phyloP scores from a whole-genome alignment of 2,329 filamentous ascomycete genomes.

The Aspergillus bombycis region DNA sequence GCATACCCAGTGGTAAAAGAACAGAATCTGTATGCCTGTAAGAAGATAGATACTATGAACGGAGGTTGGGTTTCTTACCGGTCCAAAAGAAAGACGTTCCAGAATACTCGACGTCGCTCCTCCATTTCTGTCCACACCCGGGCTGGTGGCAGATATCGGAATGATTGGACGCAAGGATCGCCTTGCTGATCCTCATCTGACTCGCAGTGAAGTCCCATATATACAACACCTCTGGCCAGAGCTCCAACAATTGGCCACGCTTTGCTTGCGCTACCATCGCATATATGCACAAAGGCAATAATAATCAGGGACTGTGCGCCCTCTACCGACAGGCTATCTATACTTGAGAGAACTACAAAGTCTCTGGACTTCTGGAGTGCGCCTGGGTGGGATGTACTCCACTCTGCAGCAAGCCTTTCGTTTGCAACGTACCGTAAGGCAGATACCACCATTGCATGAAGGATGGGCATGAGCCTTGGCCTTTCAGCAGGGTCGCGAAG shows the following conservation, averaged over 20 bases:
- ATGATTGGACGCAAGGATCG: conserved; percentile 31
- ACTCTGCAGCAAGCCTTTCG: neutral
- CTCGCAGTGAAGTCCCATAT: conserved; percentile 41
- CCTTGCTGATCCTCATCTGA: conserved; percentile 27
- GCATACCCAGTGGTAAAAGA: neutral
- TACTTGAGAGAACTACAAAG: conserved; percentile 15
- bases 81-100: conserved; percentile 47
- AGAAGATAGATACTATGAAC: neutral
- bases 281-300: conserved; percentile 41
- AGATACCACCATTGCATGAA: conserved; percentile 43
- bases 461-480: conserved; percentile 31
- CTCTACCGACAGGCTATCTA: conserved; percentile 28
- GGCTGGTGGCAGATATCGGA: conserved; percentile 31
- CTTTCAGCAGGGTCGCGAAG: conserved; percentile 26
- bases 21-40: neutral
- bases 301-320: conserved; percentile 34
- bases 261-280: conserved; percentile 30
- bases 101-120: conserved; percentile 46
- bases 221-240: conserved; percentile 42
- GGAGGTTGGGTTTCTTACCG: conserved; percentile 22
- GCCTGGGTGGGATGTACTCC: neutral
- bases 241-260: conserved; percentile 44
- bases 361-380: conserved; percentile 9
- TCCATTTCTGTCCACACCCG: conserved; percentile 42
- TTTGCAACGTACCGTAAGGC: conserved; percentile 37